Conservation (phyloP, 768 basidiomycete genomes). For the Termitomyces sp. region DNA sequence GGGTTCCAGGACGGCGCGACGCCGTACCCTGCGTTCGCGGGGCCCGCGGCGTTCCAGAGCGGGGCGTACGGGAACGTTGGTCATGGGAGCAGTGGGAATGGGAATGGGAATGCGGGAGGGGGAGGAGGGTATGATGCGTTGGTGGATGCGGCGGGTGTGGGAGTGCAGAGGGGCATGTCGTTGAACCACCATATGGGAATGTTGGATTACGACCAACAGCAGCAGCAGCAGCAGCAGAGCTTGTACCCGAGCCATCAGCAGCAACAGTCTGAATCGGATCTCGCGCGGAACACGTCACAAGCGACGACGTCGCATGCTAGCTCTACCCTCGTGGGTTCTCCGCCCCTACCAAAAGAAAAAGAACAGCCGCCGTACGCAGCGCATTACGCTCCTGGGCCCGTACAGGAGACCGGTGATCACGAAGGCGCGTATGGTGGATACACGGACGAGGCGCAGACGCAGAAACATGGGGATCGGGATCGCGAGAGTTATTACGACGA, state of each 20-base stretch:
- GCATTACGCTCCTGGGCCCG: background rate
- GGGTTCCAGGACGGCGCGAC: constrained; percentile 31
- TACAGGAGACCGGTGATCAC: constrained; percentile 18
- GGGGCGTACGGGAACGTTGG: constrained; percentile 7
- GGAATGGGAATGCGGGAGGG: no score
- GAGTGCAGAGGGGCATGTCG: constrained; percentile 16
- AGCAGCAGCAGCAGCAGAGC: no score
- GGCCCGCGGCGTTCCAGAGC: constrained; percentile 14
- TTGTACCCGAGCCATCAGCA: no score
- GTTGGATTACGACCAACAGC: background rate
- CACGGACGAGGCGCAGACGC: no score
- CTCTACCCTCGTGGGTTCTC: background rate
- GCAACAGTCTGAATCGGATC: no score
- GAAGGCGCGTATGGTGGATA: no score
- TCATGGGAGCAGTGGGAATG: background rate
- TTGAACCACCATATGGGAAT: constrained; percentile 9
- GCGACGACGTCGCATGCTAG: background rate
- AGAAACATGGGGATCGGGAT: no score
- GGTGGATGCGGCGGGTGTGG: background rate
- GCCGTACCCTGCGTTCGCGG: constrained; percentile 38
- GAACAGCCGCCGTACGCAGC: background rate
- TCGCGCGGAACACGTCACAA: background rate
- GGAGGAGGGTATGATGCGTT: background rate
- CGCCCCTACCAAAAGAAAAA: background rate
- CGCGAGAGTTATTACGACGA: no score